Base-by-base conservation (phyloP, 495 filamentous ascomycete genomes). In the Choiromyces venosus region DNA sequence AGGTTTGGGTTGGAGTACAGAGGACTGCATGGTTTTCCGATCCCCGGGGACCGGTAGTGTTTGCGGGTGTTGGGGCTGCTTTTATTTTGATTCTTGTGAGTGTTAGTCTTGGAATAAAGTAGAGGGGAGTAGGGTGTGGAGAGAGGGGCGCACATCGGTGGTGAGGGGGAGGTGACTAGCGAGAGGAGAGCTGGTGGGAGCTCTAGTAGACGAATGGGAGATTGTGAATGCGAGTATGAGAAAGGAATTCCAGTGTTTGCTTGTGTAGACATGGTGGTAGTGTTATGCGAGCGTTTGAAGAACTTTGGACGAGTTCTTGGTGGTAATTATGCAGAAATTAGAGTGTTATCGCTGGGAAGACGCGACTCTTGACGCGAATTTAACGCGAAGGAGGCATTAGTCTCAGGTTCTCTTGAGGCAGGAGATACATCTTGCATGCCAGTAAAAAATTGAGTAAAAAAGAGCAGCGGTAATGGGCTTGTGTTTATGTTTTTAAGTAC, bases 151-250 rank as follows among this genome's bases (percentile, higher is more conserved):
- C 85, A 88, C 86, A 74, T 82, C 21, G 85, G 84, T 44, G 84
- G 83, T 73, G 84, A 82, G 52, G 82, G 76, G 1, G 86, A 85
- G 25, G 83, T 80, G n/a, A 91, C 77, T 9, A 89, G 79, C 33
- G 87, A 83, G 25, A 90, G 85, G n/a, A 92, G 78, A 7, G 88
- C 84, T 7, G 88, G 84, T 25, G 90, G 86, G 8, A 92, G 84
- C 81, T 91, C 90, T 18, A 92, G 82, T 8, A 92, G 81, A 42
- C 89, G 85, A 74, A 91, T 86, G 12, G 85, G 84, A 73, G 88
- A 84, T 76, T 89, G 87, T 18, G 84, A 83, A 37, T 85, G 83
- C 33, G 84, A 82, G 71, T 90, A 83, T 9, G 86, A 86, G 79
- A 92, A 87, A 12, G 86, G 83, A 46, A 90, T 87, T 71, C 85